Conservation (phyloP, 2,329 filamentous ascomycete genomes). For the Fragosphaeria purpurea region DNA sequence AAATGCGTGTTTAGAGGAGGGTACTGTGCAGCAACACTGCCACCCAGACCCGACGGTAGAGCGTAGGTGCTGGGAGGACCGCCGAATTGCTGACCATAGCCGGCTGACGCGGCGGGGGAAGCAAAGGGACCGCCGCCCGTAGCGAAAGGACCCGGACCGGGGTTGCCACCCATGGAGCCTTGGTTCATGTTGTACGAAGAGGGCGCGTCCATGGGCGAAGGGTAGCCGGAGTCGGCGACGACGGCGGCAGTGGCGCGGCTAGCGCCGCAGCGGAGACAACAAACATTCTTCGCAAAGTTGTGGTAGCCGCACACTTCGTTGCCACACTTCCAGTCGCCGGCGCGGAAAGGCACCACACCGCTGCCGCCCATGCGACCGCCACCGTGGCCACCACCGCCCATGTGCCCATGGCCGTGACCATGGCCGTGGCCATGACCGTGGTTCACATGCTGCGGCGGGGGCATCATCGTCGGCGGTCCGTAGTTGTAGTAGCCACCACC, state of each 20-base stretch:
- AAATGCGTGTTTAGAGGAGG: slow-evolving; percentile 76
- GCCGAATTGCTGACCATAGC: slow-evolving; percentile 72
- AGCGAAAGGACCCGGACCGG: slow-evolving; percentile 61
- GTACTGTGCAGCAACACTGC: slow-evolving; percentile 67
- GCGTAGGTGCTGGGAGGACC: slow-evolving; percentile 83
- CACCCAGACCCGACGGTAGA: slow-evolving; percentile 75
- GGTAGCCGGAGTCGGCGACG: slow-evolving; percentile 86
- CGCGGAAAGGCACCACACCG: slow-evolving; percentile 89
- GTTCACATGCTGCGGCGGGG: slow-evolving; percentile 62
- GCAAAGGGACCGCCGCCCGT: slow-evolving; percentile 60
- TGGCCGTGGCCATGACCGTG: slow-evolving; percentile 38
- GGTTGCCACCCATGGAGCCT: slow-evolving; percentile 75
- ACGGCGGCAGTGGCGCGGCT: slow-evolving; percentile 89
- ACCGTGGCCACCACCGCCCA: slow-evolving; percentile 52
- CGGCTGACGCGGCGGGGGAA: slow-evolving; percentile 36
- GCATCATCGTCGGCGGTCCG: slow-evolving; percentile 71
- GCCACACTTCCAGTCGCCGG: slow-evolving; percentile 97
- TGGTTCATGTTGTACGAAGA: slow-evolving; percentile 79
- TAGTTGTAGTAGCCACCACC: slow-evolving; percentile 56
- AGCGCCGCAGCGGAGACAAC: slow-evolving; percentile 90
- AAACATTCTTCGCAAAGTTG: slow-evolving; percentile 99
- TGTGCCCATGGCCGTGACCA: slow-evolving; percentile 44
- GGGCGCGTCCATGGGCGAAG: slow-evolving; percentile 78
- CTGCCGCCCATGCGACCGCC: slow-evolving; percentile 72
- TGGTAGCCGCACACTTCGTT: slow-evolving; percentile 96